These are phyloP conservation scores for Phellopilus nigrolimitatus DNA, from an alignment of 1,284 basidiomycete species.

Conservation along the genomic window DNA sequence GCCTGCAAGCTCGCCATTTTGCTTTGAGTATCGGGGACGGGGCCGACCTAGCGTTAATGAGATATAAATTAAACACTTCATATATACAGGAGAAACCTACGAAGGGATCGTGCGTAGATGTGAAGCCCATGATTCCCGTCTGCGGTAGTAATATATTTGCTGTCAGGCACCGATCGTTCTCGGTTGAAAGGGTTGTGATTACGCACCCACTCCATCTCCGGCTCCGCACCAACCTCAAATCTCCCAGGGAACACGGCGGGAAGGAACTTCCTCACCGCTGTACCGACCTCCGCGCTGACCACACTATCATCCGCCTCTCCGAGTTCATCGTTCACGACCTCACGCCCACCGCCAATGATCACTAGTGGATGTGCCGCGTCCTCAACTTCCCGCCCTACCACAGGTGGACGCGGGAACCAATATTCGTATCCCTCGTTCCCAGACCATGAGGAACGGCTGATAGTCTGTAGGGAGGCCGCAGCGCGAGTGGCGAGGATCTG, in stretches of 20 bases:
- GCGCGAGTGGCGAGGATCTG: constrained; percentile 67
- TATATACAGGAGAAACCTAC: constrained; percentile 50
- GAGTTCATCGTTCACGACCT: constrained; percentile 41
- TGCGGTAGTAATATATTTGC: too few species aligned
- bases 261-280: constrained; percentile 51
- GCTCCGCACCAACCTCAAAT: constrained; percentile 41
- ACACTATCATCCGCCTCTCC: constrained; percentile 59
- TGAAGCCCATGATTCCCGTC: constrained; percentile 84
- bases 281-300: constrained; percentile 44
- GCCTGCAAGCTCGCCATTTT: constrained; percentile 33
- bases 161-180: background rate
- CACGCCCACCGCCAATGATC: constrained; percentile 71
- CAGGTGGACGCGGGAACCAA: constrained; percentile 73
- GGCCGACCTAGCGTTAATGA: constrained; percentile 53
- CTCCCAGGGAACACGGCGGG: constrained; percentile 53
- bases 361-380: constrained; percentile 43
- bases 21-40: constrained; percentile 37
- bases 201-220: constrained; percentile 74
- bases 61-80: background rate
- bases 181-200: constrained; percentile 16
- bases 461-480: constrained; percentile 31
- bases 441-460: constrained; percentile 36
- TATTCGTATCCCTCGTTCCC: constrained; percentile 61
- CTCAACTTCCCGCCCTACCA: constrained; percentile 8
- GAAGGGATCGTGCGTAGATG: constrained; percentile 58